A percentile compares a stretch with the other conserved stretches of the same genome.
Evolutionary conservation across 176 grass and related monocot genomes (phyloP).

Genomic region (Avena sativa): DNA sequence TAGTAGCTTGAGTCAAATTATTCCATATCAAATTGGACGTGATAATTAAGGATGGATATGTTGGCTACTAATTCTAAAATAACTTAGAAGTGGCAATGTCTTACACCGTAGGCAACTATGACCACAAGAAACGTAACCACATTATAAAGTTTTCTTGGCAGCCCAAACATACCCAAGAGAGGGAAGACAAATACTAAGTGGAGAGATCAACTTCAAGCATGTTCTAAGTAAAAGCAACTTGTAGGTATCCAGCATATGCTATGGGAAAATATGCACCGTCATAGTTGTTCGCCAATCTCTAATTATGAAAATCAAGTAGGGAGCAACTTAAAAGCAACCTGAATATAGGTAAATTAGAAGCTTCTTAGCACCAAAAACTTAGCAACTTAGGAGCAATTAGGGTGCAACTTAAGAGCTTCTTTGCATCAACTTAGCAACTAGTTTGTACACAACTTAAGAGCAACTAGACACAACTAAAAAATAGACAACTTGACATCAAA

Average conservation of each 20-base stretch:
- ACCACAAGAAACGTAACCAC: constrained; percentile 94
- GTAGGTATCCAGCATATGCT: not conserved
- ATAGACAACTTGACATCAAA: too few relatives aligned
- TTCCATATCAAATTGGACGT: not conserved
- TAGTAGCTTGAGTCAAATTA: not conserved
- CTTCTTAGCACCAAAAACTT: too few relatives aligned
- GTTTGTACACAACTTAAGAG: too few relatives aligned
- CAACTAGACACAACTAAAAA: too few relatives aligned
- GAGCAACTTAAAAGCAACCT: too few relatives aligned
- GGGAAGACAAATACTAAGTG: not conserved
- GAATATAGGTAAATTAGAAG: too few relatives aligned
- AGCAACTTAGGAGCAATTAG: too few relatives aligned
- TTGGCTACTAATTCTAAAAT: not conserved
- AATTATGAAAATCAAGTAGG: not conserved
- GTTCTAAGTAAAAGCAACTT: constrained; percentile 8
- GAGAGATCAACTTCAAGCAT: not conserved
- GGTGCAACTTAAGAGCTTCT: too few relatives aligned
- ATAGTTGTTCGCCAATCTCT: not conserved
- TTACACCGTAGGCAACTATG: constrained; percentile 97
- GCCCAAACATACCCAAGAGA: constrained; percentile 89
- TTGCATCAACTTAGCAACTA: too few relatives aligned
- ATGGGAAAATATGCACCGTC: not conserved
- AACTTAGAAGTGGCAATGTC: constrained; percentile 3
- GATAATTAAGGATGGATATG: constrained; percentile 26
- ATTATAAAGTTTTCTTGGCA: constrained; percentile 87